These are phyloP conservation scores for Phascolomyces articulosus DNA, from an alignment of 371 early-diverging fungal genomes.

Conservation along the genomic window DNA sequence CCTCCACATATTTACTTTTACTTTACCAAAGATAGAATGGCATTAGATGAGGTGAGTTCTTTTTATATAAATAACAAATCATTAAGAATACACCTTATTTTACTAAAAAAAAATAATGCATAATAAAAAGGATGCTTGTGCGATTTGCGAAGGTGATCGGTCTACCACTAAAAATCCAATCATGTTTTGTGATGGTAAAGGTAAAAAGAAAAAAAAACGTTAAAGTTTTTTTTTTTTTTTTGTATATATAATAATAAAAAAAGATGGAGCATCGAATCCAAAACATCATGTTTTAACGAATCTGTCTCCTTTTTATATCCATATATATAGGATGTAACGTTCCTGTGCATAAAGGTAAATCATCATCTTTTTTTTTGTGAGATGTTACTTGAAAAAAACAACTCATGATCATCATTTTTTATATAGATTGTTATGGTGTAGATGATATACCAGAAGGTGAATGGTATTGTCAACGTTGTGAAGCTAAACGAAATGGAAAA, in stretches of 20 bases:
- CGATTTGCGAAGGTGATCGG: constrained; percentile 46
- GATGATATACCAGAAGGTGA: constrained; percentile 46
- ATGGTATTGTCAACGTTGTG: constrained; percentile 55
- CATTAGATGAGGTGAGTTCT: constrained; percentile 4
- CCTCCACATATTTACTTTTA: not conserved
- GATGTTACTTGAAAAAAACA: not conserved
- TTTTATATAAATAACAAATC: too few relatives aligned
- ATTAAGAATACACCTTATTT: not conserved
- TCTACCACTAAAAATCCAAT: constrained; percentile 42
- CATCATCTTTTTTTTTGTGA: not conserved
- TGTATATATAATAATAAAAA: not conserved
- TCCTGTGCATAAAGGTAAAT: constrained; percentile 49
- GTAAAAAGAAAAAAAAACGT: constrained; percentile 24
- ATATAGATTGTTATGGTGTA: constrained; percentile 48
- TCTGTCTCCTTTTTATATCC: not conserved
- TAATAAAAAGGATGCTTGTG: constrained; percentile 39
- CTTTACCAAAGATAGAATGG: not conserved
- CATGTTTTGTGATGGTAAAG: constrained; percentile 56
- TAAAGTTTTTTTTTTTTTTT: not conserved
- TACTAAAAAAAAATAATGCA: not conserved
- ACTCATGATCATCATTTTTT: too few relatives aligned
- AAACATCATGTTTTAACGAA: not conserved
- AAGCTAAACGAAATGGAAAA: constrained; percentile 22
- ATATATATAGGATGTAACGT: constrained; percentile 47
- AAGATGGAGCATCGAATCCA: too few relatives aligned